Conservation (phyloP, 176 grass and related monocot species). For the Echinochloa phyllopogon region DNA sequence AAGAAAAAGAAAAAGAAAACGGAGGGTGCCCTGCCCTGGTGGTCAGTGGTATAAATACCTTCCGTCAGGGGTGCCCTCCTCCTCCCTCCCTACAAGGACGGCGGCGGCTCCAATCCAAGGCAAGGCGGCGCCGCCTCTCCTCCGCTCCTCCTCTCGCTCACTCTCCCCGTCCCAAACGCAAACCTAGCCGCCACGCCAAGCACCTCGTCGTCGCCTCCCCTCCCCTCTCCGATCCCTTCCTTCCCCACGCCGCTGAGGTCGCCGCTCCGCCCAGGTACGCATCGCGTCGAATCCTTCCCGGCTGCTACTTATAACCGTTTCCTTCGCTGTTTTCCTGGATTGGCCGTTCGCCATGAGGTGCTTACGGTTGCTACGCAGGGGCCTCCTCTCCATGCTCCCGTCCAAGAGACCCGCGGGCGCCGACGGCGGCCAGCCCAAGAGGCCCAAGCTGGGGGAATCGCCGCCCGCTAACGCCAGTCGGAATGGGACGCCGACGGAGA, state of each 20-base stretch:
- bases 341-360: slow-evolving; percentile 54
- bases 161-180: neutral
- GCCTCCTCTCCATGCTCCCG: slow-evolving; percentile 72
- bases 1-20: no score
- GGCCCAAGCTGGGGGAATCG: slow-evolving; percentile 36
- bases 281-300: neutral
- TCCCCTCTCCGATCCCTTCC: slow-evolving; percentile 29
- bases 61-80: no score
- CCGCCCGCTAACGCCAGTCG: neutral
- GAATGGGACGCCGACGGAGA: slow-evolving; percentile 51
- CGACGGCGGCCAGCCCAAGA: slow-evolving; percentile 42
- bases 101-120: no score
- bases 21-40: no score
- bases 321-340: neutral
- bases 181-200: slow-evolving; percentile 49
- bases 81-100: neutral
- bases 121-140: neutral
- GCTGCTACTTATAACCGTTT: neutral
- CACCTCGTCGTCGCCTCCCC: neutral
- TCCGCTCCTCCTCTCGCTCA: neutral
- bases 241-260: slow-evolving; percentile 14
- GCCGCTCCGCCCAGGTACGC: neutral
- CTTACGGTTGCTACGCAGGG: slow-evolving; percentile 62
- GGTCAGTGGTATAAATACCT: neutral
- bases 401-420: slow-evolving; percentile 53